Percentiles rank a stretch among this genome's conserved stretches.
These are phyloP conservation scores for Ceratocystis cacaofunesta DNA, from an alignment of 2,329 filamentous ascomycete species.

Conservation along the genomic window DNA sequence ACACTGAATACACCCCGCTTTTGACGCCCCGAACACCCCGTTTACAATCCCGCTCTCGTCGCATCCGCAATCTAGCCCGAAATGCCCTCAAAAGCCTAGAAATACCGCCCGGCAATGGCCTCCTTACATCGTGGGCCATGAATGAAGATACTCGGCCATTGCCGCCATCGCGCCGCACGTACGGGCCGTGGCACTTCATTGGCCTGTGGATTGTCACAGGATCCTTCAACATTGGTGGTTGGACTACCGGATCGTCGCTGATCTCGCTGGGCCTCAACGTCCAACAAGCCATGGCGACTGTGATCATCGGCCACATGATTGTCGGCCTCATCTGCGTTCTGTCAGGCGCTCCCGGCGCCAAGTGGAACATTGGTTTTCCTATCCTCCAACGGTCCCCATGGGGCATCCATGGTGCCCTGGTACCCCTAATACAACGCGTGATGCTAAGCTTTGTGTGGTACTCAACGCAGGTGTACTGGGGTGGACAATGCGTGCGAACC, in stretches of 20 bases:
- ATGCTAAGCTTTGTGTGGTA: slow-evolving; percentile 38
- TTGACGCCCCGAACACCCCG: not conserved
- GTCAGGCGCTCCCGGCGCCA: slow-evolving; percentile 28
- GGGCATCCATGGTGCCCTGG: slow-evolving; percentile 28
- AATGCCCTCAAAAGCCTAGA: not conserved
- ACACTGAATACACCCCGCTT: not conserved
- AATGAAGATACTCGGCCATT: slow-evolving; percentile 23
- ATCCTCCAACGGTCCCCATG: slow-evolving; percentile 28
- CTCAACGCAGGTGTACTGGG: slow-evolving; percentile 27
- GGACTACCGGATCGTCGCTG: slow-evolving; percentile 25
- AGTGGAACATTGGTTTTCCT: slow-evolving; percentile 29
- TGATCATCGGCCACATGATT: slow-evolving; percentile 30
- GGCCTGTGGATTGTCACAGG: slow-evolving; percentile 25
- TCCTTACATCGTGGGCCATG: slow-evolving; percentile 12
- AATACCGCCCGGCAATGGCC: slow-evolving; percentile 3
- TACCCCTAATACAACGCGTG: slow-evolving; percentile 30
- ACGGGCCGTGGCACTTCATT: slow-evolving; percentile 24
- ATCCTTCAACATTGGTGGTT: slow-evolving; percentile 25
- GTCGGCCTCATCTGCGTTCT: slow-evolving; percentile 30
- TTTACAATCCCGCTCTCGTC: not conserved
- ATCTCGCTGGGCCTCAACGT: slow-evolving; percentile 31
- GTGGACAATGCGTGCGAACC: slow-evolving; percentile 24
- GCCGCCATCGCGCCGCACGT: slow-evolving; percentile 22
- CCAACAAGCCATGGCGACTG: slow-evolving; percentile 30
- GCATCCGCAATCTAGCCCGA: not conserved